Base-by-base conservation (phyloP, 208 protist genomes). In the Leishmania mexicana region DNA sequence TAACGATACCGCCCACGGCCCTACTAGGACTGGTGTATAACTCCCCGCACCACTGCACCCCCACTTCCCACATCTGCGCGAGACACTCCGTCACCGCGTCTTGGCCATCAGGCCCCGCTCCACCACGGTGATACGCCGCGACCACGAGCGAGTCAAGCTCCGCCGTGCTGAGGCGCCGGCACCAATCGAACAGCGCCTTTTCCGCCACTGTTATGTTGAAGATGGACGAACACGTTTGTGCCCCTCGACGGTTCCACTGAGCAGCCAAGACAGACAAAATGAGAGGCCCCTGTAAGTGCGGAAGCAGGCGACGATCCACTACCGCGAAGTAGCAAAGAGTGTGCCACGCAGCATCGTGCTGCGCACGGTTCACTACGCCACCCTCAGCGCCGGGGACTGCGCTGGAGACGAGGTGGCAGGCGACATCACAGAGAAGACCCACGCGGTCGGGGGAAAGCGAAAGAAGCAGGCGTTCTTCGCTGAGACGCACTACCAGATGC, bases 301-400 rank as follows among this genome's bases (percentile, higher is more conserved):
- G 28, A 2, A 86, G 67, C 5, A 86, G 54, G 11, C 57, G 73
- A 17, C 47, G 10, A 51, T 83, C 72, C 19, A 72, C 62, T 4
- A 51, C 57, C 4, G 54, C 62, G 21, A 86, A 65, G 53, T 73
- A 64, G 31, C 35, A 78, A 31, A 86, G 53, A 11, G 75, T 60
- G 28, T 86, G 47, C 83, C 83, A 86, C 51, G 78, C 83, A 15
- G 75, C 54, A 2, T 80, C 73, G 51, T 86, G 83, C 74, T 83
- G 83, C 10, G 72, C 83, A 0, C 45, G 78, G 51, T 86, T 86
- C 45, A 80, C 78, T n/a, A 80, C 67, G 21, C 53, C 75, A 38
- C 83, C 74, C 73, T 83, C 83, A 21, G 7, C 54, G 13, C 83
- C 83, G 3, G 83, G 78, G 10, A 86, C 75, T 4, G 74, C 83